Evolutionary conservation across 768 basidiomycete species (phyloP).

Genomic region (Naganishia vishniacii): DNA sequence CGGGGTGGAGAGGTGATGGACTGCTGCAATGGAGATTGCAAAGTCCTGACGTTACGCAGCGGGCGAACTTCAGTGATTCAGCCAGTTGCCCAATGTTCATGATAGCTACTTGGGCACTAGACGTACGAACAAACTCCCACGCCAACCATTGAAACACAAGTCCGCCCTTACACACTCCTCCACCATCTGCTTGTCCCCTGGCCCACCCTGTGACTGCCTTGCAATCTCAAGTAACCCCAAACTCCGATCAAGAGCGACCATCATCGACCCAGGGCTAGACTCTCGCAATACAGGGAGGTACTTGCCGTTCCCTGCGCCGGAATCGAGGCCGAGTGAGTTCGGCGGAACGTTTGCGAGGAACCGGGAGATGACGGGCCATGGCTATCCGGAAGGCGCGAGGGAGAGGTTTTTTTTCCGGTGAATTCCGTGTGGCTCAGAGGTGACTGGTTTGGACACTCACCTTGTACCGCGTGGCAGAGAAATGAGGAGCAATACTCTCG

Average conservation of each 20-base stretch:
- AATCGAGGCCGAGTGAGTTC: conserved; percentile 83
- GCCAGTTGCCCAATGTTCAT: no score
- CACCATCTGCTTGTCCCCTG: no score
- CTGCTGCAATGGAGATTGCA: conserved; percentile 92
- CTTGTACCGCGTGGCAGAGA: conserved; percentile 49
- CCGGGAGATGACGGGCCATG: conserved; percentile 77
- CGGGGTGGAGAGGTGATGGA: conserved; percentile 85
- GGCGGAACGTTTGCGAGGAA: conserved; percentile 68
- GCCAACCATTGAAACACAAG: conserved; percentile 65
- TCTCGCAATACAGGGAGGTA: conserved; percentile 68
- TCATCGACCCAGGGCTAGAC: conserved; percentile 60
- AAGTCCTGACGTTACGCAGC: no score
- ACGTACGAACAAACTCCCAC: no score
- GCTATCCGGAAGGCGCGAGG: conserved; percentile 52
- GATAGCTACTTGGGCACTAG: no score
- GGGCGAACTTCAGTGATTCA: no score
- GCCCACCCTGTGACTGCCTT: conserved; percentile 37
- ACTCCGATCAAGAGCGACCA: conserved; percentile 80
- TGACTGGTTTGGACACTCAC: conserved; percentile 26
- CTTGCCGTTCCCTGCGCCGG: conserved; percentile 96
- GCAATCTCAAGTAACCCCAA: conserved; percentile 72
- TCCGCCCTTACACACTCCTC: conserved; percentile 62
- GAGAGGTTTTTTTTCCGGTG: no score
- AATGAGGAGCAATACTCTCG: conserved; percentile 48
- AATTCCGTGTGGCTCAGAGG: no score